Conservation (phyloP, 2,329 filamentous ascomycete genomes). For the Cordyceps cateniannulata region DNA sequence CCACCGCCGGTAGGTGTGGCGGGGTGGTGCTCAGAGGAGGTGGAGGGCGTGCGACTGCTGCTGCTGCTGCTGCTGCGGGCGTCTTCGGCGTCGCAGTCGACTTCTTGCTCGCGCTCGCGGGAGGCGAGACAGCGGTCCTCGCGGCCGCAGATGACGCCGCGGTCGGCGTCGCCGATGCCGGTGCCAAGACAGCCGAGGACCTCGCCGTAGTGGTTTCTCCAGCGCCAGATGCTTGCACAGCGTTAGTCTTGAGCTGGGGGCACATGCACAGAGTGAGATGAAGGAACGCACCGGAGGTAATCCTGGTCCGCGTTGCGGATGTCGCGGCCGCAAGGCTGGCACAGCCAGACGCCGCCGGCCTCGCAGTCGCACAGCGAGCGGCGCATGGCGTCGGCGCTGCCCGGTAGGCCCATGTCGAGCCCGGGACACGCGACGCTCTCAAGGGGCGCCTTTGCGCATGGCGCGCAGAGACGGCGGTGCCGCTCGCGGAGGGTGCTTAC, state of each 20-base stretch:
- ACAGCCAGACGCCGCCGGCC: slow-evolving; percentile 68
- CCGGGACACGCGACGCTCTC: slow-evolving; percentile 42
- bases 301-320: slow-evolving; percentile 55
- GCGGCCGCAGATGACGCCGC: slow-evolving; percentile 84
- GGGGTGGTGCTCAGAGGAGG: slow-evolving; percentile 1
- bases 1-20: not conserved
- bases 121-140: slow-evolving; percentile 69
- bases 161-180: slow-evolving; percentile 80
- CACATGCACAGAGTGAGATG: not conserved
- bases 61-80: slow-evolving; percentile 36
- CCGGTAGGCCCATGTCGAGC: slow-evolving; percentile 37
- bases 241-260: slow-evolving; percentile 30
- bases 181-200: slow-evolving; percentile 75
- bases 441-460: slow-evolving; percentile 68
- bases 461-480: slow-evolving; percentile 72
- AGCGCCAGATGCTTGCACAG: slow-evolving; percentile 62
- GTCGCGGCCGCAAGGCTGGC: slow-evolving; percentile 71
- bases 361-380: slow-evolving; percentile 47
- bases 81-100: slow-evolving; percentile 78
- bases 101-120: slow-evolving; percentile 72
- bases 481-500: slow-evolving; percentile 61
- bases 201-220: slow-evolving; percentile 79
- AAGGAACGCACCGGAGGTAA: slow-evolving; percentile 44
- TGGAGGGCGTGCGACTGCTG: slow-evolving; percentile 16
- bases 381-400: slow-evolving; percentile 51